Percentiles rank a stretch among this genome's conserved stretches.
These are phyloP conservation scores for Ceratobasidium sp. DNA, from an alignment of 1,284 basidiomycete species.

Conservation along the genomic window DNA sequence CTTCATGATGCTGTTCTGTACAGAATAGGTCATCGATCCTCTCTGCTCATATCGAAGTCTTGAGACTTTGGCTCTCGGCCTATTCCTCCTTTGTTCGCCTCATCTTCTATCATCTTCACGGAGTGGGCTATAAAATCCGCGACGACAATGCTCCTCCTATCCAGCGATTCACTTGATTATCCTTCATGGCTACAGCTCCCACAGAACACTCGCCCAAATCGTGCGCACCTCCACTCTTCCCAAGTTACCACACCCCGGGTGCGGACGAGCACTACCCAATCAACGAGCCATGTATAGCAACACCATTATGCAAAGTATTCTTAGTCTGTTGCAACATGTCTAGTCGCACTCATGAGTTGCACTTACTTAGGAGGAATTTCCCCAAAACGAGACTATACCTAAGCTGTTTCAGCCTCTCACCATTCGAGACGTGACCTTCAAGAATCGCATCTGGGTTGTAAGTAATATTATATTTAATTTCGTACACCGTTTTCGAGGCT, in stretches of 20 bases:
- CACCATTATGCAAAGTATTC: constrained; percentile 60
- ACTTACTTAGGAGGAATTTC: constrained; percentile 59
- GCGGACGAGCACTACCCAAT: constrained; percentile 69
- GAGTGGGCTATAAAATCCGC: background rate
- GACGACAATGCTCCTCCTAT: background rate
- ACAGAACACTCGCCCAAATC: background rate
- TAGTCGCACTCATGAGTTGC: background rate
- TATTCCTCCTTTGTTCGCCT: background rate
- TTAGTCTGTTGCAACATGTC: background rate
- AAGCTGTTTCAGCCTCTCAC: constrained; percentile 76
- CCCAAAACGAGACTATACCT: constrained; percentile 66
- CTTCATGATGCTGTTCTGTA: background rate
- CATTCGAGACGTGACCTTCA: constrained; percentile 74
- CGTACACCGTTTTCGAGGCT: background rate
- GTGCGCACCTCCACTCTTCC: background rate
- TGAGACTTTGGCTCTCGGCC: background rate
- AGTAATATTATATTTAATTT: constrained; percentile 46
- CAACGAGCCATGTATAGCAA: constrained; percentile 74
- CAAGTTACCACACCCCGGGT: background rate
- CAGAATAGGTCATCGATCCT: background rate
- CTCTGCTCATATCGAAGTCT: background rate
- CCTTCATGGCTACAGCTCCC: constrained; percentile 5
- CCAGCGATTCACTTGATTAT: background rate
- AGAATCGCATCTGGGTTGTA: constrained; percentile 77
- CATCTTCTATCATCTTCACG: background rate